Evolutionary conservation across 139 green algal genomes (phyloP).

Genomic region (Chlamydomonas incerta): DNA sequence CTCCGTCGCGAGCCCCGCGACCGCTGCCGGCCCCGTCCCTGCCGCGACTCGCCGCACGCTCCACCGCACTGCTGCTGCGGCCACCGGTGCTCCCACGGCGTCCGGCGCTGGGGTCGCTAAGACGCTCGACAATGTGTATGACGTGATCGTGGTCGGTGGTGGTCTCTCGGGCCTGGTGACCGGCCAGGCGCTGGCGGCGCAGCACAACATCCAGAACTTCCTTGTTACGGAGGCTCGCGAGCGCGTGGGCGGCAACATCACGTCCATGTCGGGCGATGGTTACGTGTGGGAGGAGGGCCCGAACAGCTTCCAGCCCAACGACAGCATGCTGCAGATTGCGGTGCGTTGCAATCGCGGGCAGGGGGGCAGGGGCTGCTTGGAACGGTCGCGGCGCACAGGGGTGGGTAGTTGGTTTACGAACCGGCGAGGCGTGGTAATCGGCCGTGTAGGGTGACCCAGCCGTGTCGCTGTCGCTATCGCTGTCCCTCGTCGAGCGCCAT

Average conservation of each 20-base stretch:
- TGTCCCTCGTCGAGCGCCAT: too few species aligned
- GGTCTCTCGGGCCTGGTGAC: conserved; percentile 75
- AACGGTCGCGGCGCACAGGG: too few species aligned
- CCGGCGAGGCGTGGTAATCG: too few species aligned
- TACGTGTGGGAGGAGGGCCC: conserved; percentile 99
- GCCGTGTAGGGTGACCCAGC: too few species aligned
- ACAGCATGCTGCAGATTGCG: conserved; percentile 93
- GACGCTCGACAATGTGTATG: conserved; percentile 39
- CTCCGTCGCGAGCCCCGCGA: too few species aligned
- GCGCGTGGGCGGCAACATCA: conserved; percentile 99
- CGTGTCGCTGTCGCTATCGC: too few species aligned
- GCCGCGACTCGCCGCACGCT: not conserved
- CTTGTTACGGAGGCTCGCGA: conserved; percentile 96
- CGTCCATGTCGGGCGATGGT: conserved; percentile 76
- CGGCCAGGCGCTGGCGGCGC: conserved; percentile 75
- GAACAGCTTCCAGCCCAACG: conserved; percentile 98
- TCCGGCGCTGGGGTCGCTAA: not conserved
- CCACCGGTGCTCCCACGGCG: not conserved
- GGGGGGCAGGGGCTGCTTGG: too few species aligned
- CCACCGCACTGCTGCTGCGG: not conserved
- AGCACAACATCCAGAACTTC: conserved; percentile 75
- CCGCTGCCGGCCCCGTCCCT: not conserved
- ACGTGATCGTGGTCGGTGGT: conserved; percentile 67
- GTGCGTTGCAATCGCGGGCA: too few species aligned
- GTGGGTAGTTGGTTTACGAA: too few species aligned